Percentiles rank a stretch among this genome's conserved stretches.
Conservation (phyloP, 768 basidiomycete species). For the Lactarius akahatsu region DNA sequence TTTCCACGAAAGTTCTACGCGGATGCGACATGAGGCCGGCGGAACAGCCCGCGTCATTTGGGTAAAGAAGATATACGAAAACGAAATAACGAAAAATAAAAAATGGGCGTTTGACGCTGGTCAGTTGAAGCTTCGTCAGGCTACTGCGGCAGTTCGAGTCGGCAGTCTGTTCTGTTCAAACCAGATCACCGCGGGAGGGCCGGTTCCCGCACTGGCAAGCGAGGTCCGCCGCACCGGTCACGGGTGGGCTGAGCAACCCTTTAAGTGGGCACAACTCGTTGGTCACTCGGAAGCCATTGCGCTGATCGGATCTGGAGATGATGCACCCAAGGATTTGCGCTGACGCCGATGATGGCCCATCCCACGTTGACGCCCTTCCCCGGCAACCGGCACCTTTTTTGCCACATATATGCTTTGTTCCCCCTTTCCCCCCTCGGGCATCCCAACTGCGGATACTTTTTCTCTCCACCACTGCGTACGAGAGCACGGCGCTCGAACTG, state of each 20-base stretch:
- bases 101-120: constrained; percentile 14
- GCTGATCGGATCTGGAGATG: constrained; percentile 29
- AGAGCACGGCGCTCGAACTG: not conserved
- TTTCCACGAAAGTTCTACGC: constrained; percentile 28
- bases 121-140: not conserved
- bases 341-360: constrained; percentile 24
- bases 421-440: not conserved
- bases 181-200: constrained; percentile 6
- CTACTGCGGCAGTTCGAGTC: constrained; percentile 20
- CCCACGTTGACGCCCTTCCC: constrained; percentile 16
- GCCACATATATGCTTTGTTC: constrained; percentile 10
- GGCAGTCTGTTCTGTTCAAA: constrained; percentile 3
- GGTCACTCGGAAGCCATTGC: constrained; percentile 7
- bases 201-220: constrained; percentile 13
- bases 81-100: not conserved
- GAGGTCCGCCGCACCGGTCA: constrained; percentile 18
- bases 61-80: constrained; percentile 24
- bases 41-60: constrained; percentile 26
- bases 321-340: constrained; percentile 29
- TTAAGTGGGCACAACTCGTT: constrained; percentile 6
- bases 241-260: not conserved
- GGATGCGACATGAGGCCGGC: constrained; percentile 27
- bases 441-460: not conserved
- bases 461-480: not conserved
- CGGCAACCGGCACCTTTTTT: not conserved